Conservation (phyloP, 768 basidiomycete species). For the Crassisporium funariophilum region DNA sequence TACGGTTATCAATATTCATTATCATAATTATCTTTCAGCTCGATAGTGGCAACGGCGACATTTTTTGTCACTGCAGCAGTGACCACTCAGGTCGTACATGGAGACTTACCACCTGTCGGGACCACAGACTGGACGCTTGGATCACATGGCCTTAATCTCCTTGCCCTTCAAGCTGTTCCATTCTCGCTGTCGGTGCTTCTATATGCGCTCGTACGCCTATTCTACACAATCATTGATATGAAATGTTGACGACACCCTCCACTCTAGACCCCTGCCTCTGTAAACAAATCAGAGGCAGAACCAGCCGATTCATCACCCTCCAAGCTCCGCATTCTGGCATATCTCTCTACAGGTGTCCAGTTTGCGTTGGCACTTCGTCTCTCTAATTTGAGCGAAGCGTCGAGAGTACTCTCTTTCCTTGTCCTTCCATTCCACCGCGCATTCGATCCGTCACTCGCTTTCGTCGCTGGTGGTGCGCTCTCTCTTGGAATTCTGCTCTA, state of each 20-base stretch:
- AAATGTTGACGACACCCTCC: not conserved
- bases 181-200: conserved; percentile 33
- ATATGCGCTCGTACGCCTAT: conserved; percentile 20
- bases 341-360: conserved; percentile 43
- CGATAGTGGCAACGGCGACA: conserved; percentile 53
- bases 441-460: conserved; percentile 60
- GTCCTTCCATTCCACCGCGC: conserved; percentile 47
- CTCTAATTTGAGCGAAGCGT: conserved; percentile 52
- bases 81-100: conserved; percentile 44
- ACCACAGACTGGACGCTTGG: conserved; percentile 45
- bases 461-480: conserved; percentile 55
- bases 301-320: conserved; percentile 6
- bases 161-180: conserved; percentile 42
- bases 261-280: conserved; percentile 10
- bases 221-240: not conserved
- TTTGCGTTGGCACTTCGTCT: conserved; percentile 58
- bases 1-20: conserved; percentile 13
- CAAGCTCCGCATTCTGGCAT: conserved; percentile 40
- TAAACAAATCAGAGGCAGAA: conserved; percentile 12
- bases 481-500: conserved; percentile 49
- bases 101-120: conserved; percentile 30
- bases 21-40: conserved; percentile 34
- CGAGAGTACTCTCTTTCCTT: conserved; percentile 54
- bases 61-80: conserved; percentile 53
- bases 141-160: conserved; percentile 33